These are phyloP conservation scores for Saitozyma sp. DNA, from an alignment of 768 basidiomycete species.

Conservation along the genomic window DNA sequence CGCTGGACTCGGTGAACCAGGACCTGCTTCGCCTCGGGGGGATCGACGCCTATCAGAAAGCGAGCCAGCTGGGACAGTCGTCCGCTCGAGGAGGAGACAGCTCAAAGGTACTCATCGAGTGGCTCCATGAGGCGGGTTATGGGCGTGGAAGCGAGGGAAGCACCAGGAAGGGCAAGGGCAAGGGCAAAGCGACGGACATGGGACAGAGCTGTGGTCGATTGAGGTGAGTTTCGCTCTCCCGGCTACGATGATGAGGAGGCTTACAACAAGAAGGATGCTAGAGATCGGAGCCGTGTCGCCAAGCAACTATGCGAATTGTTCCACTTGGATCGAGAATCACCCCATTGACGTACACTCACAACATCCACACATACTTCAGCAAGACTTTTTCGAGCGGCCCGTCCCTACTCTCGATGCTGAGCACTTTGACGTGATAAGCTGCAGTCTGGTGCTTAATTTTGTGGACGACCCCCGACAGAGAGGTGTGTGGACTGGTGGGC, in stretches of 20 bases:
- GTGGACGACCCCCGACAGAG: constrained; percentile 71
- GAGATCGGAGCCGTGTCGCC: constrained; percentile 86
- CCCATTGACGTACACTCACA: constrained; percentile 83
- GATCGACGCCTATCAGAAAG: constrained; percentile 73
- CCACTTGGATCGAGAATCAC: constrained; percentile 69
- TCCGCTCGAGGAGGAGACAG: constrained; percentile 83
- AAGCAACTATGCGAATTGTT: constrained; percentile 70
- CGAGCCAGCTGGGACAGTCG: constrained; percentile 78
- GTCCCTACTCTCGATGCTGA: constrained; percentile 61
- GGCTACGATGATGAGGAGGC: neutral
- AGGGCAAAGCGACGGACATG: neutral
- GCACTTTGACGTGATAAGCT: constrained; percentile 76
- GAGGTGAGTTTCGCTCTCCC: too few species aligned
- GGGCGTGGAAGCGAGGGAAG: constrained; percentile 7
- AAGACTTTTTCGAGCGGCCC: constrained; percentile 69
- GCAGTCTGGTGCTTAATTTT: constrained; percentile 88
- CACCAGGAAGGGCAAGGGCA: neutral
- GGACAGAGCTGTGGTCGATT: neutral
- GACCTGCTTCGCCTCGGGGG: constrained; percentile 63
- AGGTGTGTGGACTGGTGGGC: constrained; percentile 58
- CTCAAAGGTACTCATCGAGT: constrained; percentile 72
- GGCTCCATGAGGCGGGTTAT: constrained; percentile 61
- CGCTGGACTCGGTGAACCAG: too few species aligned
- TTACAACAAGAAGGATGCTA: constrained; percentile 62
- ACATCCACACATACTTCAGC: constrained; percentile 77